phyloP scores from a whole-genome alignment of 148 eudicot genomes.

The Cornus controversa region DNA sequence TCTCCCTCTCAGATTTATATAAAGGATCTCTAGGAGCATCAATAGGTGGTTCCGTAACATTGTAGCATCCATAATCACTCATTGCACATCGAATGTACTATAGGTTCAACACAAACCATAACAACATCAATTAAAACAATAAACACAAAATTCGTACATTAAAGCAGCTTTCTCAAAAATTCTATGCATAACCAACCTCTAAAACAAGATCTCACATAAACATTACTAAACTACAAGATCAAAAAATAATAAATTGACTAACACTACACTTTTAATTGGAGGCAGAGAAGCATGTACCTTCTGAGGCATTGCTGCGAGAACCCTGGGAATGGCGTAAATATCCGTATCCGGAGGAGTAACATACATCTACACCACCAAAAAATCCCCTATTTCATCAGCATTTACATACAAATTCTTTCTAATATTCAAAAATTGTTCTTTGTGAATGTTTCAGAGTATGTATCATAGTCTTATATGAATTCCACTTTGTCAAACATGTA shows the following conservation, averaged over 20 bases:
- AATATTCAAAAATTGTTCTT: no score
- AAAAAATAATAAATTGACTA: not conserved
- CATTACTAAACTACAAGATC: no score
- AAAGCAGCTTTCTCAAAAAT: not conserved
- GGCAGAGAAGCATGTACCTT: conserved; percentile 49
- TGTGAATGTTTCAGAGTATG: no score
- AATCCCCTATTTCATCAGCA: not conserved
- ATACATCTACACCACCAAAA: conserved; percentile 66
- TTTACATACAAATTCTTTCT: no score
- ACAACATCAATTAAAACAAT: not conserved
- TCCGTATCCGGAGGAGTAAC: conserved; percentile 98
- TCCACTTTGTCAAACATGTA: no score
- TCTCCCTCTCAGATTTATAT: conserved; percentile 85
- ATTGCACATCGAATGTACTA: conserved; percentile 95
- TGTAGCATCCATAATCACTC: conserved; percentile 91
- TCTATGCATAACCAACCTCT: not conserved
- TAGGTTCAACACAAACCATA: not conserved
- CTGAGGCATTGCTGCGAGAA: conserved; percentile 95
- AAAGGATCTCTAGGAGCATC: conserved; percentile 98
- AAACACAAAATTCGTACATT: not conserved
- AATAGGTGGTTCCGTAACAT: conserved; percentile 93
- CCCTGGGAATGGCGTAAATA: conserved; percentile 81
- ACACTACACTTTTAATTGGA: not conserved
- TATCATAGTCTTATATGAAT: no score
- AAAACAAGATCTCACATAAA: not conserved